A percentile compares a stretch with the other conserved stretches of the same genome.
phyloP scores from a whole-genome alignment of 1,284 basidiomycete genomes.

The Golubevia pallescens region DNA sequence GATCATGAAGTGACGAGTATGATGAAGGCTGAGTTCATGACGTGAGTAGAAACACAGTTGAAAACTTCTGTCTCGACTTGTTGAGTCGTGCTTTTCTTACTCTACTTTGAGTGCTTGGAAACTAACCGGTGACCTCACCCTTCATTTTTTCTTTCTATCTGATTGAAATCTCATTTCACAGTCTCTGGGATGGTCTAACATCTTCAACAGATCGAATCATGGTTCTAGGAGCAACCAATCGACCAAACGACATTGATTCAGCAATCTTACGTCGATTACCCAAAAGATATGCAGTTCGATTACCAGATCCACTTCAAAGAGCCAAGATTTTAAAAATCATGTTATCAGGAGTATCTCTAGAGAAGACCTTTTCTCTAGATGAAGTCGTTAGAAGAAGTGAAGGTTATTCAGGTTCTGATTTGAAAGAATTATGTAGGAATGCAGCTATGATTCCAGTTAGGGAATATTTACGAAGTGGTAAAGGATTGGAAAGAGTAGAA shows the following conservation, averaged over 20 bases:
- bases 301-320: slow-evolving; percentile 83
- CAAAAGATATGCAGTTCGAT: slow-evolving; percentile 87
- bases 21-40: slow-evolving; percentile 99
- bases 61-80: slow-evolving; percentile 13
- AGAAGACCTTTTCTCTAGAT: slow-evolving; percentile 73
- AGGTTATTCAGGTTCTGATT: slow-evolving; percentile 86
- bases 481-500: slow-evolving; percentile 23
- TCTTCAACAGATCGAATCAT: slow-evolving; percentile 81
- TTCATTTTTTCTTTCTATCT: not conserved
- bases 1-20: slow-evolving; percentile 98
- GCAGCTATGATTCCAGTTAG: slow-evolving; percentile 65
- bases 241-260: slow-evolving; percentile 92
- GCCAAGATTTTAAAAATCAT: slow-evolving; percentile 87
- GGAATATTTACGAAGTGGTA: slow-evolving; percentile 53
- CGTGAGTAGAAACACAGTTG: slow-evolving; percentile 68
- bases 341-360: slow-evolving; percentile 67
- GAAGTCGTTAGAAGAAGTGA: slow-evolving; percentile 76
- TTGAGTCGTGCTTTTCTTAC: not conserved
- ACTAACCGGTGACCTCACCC: too few relatives aligned
- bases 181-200: slow-evolving; percentile 94
- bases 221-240: slow-evolving; percentile 93
- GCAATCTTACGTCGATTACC: slow-evolving; percentile 96
- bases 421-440: slow-evolving; percentile 91
- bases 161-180: slow-evolving; percentile 53
- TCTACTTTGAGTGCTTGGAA: not conserved